Conservation (phyloP, 208 protist species). For the Herpetomonas samuelpessoai region DNA sequence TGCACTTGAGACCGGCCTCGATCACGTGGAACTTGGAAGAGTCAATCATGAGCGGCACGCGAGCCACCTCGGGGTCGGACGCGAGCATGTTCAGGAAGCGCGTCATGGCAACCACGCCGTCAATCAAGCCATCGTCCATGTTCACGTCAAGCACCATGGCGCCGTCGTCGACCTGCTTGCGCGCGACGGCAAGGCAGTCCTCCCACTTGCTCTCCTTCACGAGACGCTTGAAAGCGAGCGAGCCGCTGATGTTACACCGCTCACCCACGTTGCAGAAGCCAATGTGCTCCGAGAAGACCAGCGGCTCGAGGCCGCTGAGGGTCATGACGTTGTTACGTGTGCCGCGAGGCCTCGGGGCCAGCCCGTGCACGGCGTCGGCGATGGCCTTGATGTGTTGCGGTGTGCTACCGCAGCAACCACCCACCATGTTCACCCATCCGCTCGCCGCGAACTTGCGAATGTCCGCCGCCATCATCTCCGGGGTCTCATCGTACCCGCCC, state of each 20-base stretch:
- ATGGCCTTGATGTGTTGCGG: constrained; percentile 74
- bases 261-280: constrained; percentile 97
- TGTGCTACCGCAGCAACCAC: constrained; percentile 74
- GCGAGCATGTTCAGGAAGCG: constrained; percentile 93
- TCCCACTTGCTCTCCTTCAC: constrained; percentile 92
- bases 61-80: constrained; percentile 93
- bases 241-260: constrained; percentile 97
- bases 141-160: constrained; percentile 97
- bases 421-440: constrained; percentile 67
- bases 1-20: constrained; percentile 90
- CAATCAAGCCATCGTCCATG: constrained; percentile 97
- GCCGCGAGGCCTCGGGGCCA: constrained; percentile 31
- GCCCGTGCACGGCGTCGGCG: constrained; percentile 27
- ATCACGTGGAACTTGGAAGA: constrained; percentile 96
- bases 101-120: constrained; percentile 87
- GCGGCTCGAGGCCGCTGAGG: constrained; percentile 88
- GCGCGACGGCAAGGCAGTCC: constrained; percentile 54
- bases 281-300: constrained; percentile 69
- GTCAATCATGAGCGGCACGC: constrained; percentile 96
- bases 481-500: constrained; percentile 72
- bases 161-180: constrained; percentile 92
- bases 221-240: constrained; percentile 91
- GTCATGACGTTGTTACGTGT: constrained; percentile 29
- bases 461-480: constrained; percentile 58
- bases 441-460: constrained; percentile 45